These are phyloP conservation scores for Coniferiporia sulphurascens DNA, from an alignment of 1,284 basidiomycete genomes.

Conservation along the genomic window DNA sequence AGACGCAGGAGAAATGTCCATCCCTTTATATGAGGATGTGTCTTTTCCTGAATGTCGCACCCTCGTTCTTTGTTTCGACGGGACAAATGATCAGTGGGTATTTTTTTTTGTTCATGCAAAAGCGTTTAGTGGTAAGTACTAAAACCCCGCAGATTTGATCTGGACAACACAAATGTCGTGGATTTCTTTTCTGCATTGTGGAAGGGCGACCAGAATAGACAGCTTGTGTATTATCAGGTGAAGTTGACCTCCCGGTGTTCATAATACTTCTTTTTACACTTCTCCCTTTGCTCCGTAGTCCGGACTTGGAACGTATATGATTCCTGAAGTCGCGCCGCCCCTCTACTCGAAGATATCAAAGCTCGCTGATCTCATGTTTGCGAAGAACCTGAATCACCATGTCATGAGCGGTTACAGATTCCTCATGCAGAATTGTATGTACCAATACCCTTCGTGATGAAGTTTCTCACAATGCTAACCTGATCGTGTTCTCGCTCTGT, in stretches of 20 bases:
- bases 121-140: constrained; percentile 21
- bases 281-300: neutral
- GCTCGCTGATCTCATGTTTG: constrained; percentile 38
- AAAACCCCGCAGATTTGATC: constrained; percentile 15
- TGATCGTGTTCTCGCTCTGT: neutral
- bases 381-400: constrained; percentile 38
- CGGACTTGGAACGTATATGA: constrained; percentile 40
- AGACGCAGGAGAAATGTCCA: too few species aligned
- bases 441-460: neutral
- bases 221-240: constrained; percentile 59
- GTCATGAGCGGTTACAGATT: constrained; percentile 44
- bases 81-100: constrained; percentile 39
- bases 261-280: neutral
- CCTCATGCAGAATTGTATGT: constrained; percentile 10
- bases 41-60: constrained; percentile 21
- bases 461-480: neutral
- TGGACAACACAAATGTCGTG: constrained; percentile 54
- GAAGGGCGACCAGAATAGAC: constrained; percentile 47
- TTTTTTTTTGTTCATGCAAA: constrained; percentile 29
- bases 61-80: constrained; percentile 47
- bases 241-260: neutral
- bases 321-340: constrained; percentile 32
- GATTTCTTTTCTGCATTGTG: constrained; percentile 49
- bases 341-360: constrained; percentile 30
- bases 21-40: too few species aligned